These are phyloP conservation scores for Aspergillus sp. DNA, from an alignment of 2,329 filamentous ascomycete genomes.

Conservation along the genomic window DNA sequence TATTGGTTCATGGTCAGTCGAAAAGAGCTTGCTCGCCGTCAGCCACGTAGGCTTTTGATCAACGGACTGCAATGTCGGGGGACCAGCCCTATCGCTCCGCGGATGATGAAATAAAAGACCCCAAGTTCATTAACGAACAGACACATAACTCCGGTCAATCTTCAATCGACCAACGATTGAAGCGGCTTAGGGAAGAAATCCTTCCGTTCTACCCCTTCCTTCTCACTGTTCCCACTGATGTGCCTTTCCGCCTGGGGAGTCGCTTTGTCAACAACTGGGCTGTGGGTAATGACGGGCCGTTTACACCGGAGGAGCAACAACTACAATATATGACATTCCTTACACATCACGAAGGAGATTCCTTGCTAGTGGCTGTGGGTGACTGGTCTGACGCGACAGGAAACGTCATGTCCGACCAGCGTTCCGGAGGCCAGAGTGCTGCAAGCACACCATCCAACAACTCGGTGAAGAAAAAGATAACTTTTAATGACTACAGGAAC, in stretches of 20 bases:
- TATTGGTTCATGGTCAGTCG: no score
- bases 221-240: conserved; percentile 50
- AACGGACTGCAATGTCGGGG: conserved; percentile 44
- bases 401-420: conserved; percentile 47
- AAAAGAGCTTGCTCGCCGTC: neutral
- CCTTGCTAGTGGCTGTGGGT: conserved; percentile 54
- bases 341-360: conserved; percentile 59
- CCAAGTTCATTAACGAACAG: conserved; percentile 25
- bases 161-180: conserved; percentile 40
- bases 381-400: conserved; percentile 56
- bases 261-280: conserved; percentile 51
- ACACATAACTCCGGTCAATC: conserved; percentile 29
- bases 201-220: conserved; percentile 50
- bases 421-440: conserved; percentile 39
- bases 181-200: conserved; percentile 44
- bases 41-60: conserved; percentile 6
- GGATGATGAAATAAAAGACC: conserved; percentile 28
- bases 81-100: conserved; percentile 34
- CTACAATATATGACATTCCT: conserved; percentile 65
- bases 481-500: conserved; percentile 62
- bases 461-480: conserved; percentile 63
- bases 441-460: conserved; percentile 44
- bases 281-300: conserved; percentile 54
- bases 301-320: conserved; percentile 57
- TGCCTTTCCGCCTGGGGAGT: conserved; percentile 47